Conservation (phyloP, 345 rosid genomes). For the Cardamine resedifolia region DNA sequence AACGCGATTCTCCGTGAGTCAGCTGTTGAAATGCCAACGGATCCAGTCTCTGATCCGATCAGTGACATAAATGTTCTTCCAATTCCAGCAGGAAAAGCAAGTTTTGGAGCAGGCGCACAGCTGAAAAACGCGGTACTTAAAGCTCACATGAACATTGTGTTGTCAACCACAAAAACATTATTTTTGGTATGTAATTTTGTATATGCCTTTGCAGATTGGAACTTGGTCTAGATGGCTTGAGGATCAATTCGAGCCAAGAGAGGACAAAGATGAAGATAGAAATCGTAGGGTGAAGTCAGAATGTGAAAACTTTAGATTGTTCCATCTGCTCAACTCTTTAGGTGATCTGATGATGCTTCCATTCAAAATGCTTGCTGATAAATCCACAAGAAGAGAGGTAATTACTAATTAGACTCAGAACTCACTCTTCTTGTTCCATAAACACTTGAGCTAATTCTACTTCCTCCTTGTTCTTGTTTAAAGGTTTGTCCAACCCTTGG, state of each 20-base stretch:
- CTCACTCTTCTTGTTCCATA: not conserved
- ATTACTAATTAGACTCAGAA: not conserved
- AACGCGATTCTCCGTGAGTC: constrained; percentile 97
- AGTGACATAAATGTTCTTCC: constrained; percentile 89
- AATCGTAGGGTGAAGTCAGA: constrained; percentile 36
- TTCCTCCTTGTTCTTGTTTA: constrained; percentile 18
- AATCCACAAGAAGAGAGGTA: constrained; percentile 80
- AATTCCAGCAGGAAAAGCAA: constrained; percentile 79
- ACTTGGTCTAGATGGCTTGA: constrained; percentile 97
- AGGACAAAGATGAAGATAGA: constrained; percentile 37
- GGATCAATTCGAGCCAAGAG: constrained; percentile 73
- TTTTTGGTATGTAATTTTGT: constrained; percentile 10
- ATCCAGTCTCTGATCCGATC: constrained; percentile 92
- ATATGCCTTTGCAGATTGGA: constrained; percentile 61
- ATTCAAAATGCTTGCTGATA: constrained; percentile 74
- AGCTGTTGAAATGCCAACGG: constrained; percentile 94
- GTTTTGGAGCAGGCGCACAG: constrained; percentile 90
- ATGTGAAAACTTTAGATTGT: constrained; percentile 60
- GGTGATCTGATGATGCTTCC: constrained; percentile 99
- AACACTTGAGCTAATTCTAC: constrained; percentile 11
- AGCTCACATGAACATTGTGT: constrained; percentile 1
- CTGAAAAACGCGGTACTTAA: constrained; percentile 81
- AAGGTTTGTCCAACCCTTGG: constrained; percentile 84
- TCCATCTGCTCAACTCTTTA: constrained; percentile 73
- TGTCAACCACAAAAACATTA: not conserved